Base-by-base conservation (phyloP, 495 filamentous ascomycete species). In the Entonaema liquescens region DNA sequence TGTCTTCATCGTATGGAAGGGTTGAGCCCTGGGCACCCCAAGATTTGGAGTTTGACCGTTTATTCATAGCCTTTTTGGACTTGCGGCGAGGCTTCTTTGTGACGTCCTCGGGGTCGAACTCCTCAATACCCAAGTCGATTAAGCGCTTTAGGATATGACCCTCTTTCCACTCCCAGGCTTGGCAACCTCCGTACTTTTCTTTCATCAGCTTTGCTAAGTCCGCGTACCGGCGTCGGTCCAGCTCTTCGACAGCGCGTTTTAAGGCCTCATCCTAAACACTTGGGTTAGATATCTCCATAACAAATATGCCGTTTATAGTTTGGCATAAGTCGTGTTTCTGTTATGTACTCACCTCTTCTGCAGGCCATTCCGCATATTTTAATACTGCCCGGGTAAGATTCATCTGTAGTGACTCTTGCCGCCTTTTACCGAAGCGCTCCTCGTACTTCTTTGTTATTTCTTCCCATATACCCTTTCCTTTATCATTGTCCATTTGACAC, bases 391-490 rank as follows among this genome's bases (percentile, higher is more conserved):
- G 80, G 8, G 80, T 83, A 26, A 83, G 76, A 66, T 83, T 83
- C 83, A 85, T 84, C 55, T 85, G 83, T 0, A 85, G 75, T 15
- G 78, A 79, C 28, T 82, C 82, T 60, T 84, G 82, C 52, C 78
- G 77, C 44, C 80, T 81, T 31, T 74, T 71, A 5, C 71, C 71
- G 36, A 60, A 81, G 50, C 72, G 78, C 29, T 79, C 78, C 29
- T 80, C 76, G 68, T 81, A 85, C 44, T 79, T 78, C n/a, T 76
- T 75, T 61, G 80, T 81, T 66, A 84, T 85, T 52, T 80, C 78
- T 35, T 83, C 81, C 83, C 83, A 85, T 81, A 85, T 85, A 1
- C 82, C 83, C 72, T 85, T 83, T 35, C 83, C 83, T 62, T 83
- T 83, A 19, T 82, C 81, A 28, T 76, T 72, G n/a, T 80, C 71